These are phyloP conservation scores for Solanum chilense DNA, from an alignment of 257 asterid species.

Conservation along the genomic window DNA sequence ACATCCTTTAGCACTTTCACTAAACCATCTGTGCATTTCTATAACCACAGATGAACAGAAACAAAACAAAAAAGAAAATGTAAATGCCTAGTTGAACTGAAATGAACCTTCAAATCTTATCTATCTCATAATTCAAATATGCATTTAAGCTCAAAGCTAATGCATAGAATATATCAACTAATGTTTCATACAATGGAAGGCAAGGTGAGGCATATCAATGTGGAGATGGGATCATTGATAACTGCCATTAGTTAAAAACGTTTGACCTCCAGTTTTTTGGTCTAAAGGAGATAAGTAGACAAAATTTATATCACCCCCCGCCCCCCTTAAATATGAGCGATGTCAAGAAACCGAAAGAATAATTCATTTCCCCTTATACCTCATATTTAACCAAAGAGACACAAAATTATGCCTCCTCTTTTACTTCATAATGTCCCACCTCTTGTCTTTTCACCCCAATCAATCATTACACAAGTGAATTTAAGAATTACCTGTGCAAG, in stretches of 20 bases:
- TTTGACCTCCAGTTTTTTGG: background rate
- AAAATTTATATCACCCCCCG: background rate
- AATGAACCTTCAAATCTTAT: background rate
- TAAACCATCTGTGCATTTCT: constrained; percentile 90
- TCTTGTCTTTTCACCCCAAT: background rate
- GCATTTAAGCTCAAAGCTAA: background rate
- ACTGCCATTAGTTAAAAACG: background rate
- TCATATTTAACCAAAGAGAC: background rate
- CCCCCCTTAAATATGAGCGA: background rate
- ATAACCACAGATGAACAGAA: constrained; percentile 9
- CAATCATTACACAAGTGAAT: background rate
- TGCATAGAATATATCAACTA: background rate
- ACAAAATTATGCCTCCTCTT: background rate
- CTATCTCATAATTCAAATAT: background rate
- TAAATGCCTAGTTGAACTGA: background rate
- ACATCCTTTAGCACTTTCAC: constrained; percentile 80
- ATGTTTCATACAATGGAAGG: background rate
- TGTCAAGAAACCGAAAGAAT: background rate
- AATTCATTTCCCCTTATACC: background rate
- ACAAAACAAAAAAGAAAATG: background rate
- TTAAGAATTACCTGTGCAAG: background rate
- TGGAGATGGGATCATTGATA: background rate
- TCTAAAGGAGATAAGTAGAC: background rate
- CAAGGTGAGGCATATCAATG: background rate
- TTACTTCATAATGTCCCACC: background rate